phyloP scores from a whole-genome alignment of 73 alveolate genomes.

The Paramecium biaurelia region DNA sequence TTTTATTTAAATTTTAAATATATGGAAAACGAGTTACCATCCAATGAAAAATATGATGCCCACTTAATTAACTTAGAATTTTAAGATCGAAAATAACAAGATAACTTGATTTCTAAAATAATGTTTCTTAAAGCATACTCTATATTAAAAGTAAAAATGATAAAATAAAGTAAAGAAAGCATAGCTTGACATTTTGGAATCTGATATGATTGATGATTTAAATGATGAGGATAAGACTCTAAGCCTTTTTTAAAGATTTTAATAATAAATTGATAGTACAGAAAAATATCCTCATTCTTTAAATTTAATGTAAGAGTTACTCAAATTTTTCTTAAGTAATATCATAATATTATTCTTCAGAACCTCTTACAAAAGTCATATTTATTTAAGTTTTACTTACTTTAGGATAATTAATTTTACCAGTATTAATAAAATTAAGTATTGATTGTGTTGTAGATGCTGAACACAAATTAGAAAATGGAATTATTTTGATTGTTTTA shows the following conservation, averaged over 20 bases:
- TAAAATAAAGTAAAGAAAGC: background rate
- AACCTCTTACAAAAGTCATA: background rate
- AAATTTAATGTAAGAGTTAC: background rate
- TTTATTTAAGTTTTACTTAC: background rate
- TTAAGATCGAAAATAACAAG: background rate
- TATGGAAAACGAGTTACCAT: background rate
- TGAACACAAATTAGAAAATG: background rate
- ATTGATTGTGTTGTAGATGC: background rate
- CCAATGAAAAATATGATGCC: background rate
- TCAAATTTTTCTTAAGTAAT: background rate
- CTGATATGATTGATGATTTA: constrained; percentile 1
- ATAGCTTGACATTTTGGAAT: background rate
- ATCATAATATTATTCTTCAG: background rate
- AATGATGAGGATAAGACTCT: background rate
- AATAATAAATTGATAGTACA: background rate
- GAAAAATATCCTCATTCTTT: background rate
- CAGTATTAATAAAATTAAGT: background rate
- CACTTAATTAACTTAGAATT: background rate
- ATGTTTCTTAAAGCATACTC: background rate
- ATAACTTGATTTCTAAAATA: background rate
- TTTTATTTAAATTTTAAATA: background rate
- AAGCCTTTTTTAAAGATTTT: background rate
- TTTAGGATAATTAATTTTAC: background rate
- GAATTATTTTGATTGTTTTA: background rate
- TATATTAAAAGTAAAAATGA: background rate